Evolutionary conservation across 495 filamentous ascomycete species (phyloP).

Genomic region (Podospora australis): DNA sequence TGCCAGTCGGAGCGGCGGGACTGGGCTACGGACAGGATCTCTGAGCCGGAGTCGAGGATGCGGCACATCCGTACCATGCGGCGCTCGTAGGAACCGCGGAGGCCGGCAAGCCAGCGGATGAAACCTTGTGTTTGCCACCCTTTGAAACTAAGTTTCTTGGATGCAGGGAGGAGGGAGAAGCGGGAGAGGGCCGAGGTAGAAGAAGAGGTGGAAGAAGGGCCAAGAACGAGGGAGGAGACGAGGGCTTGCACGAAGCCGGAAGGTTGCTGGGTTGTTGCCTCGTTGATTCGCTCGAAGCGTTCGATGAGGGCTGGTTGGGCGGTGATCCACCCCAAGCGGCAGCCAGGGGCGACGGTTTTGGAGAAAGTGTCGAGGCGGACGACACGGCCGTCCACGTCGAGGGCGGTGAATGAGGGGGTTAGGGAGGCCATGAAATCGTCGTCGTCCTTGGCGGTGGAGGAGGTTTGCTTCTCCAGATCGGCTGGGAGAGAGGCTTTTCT

Average conservation of each 20-base stretch:
- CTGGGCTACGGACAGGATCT: slow-evolving; percentile 46
- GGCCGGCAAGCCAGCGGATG: slow-evolving; percentile 80
- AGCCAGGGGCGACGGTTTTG: slow-evolving; percentile 76
- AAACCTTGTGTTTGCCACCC: slow-evolving; percentile 82
- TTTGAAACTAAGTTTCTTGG: too few relatives aligned
- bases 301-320: slow-evolving; percentile 72
- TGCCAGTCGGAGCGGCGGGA: slow-evolving; percentile 37
- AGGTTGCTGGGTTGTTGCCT: slow-evolving; percentile 72
- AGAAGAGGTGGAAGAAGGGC: slow-evolving; percentile 39
- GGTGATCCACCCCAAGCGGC: slow-evolving; percentile 78
- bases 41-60: slow-evolving; percentile 58
- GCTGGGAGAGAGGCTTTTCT: slow-evolving; percentile 15
- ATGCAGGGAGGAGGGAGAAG: slow-evolving; percentile 11
- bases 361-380: slow-evolving; percentile 77
- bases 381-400: slow-evolving; percentile 82
- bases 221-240: slow-evolving; percentile 70
- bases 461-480: not conserved
- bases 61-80: slow-evolving; percentile 73
- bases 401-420: slow-evolving; percentile 62
- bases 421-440: slow-evolving; percentile 77
- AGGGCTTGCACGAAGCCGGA: slow-evolving; percentile 82
- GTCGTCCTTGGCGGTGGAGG: slow-evolving; percentile 38
- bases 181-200: slow-evolving; percentile 5
- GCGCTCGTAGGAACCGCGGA: slow-evolving; percentile 73
- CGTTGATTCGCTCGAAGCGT: slow-evolving; percentile 59